Base-by-base conservation (phyloP, 164 flowering plant genomes). In the Stephania japonica region DNA sequence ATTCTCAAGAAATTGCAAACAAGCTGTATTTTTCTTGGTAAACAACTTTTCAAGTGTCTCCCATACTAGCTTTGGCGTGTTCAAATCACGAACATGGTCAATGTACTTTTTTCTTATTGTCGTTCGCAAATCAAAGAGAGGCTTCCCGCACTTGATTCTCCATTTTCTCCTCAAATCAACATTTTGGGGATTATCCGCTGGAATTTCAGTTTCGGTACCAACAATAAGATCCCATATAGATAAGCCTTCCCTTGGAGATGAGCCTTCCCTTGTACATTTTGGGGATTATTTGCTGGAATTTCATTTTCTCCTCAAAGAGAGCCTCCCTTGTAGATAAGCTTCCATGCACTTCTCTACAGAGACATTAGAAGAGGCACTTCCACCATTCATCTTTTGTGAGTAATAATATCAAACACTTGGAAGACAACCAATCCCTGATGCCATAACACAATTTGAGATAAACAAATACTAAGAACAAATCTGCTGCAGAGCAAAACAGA, bases 341-440 rank as follows among this genome's bases (percentile, higher is more conserved):
- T 70, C 74, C 2, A 75, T 70, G 47, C 70, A 66, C 66, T 75
- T 75, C 19, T 75, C 74, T 3, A 71, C 70, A 25, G 69, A 16
- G 21, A 67, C 14, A 16, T 67, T 4, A 67, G 69, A 67, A 13
- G 19, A 9, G n/a, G 7, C 59, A 50, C 59, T 50, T 4, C 59
- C 18, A 50, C 47, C 47, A 43, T 43, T 43, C 47, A 43, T 43
- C 10, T 43, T 43, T 4, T 10, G 11, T 9, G 12, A 50, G 59
- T 50, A 50, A 50, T 50, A 50, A 50, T 4, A 50, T 50, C 12
- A 50, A 50, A 50, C 59, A 5, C 47, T 43, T 43, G 47, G 47
- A 5, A 43, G 47, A 43, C 47, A 43, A 43, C 47, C 5, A 43
- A 43, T 5, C 47, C 10, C 47, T 43, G 47, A 43, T 43, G 10